Evolutionary conservation across 768 basidiomycete species (phyloP), one percentile per base, ranked within the genome.

Genomic region (Suillus alpinus): DNA sequence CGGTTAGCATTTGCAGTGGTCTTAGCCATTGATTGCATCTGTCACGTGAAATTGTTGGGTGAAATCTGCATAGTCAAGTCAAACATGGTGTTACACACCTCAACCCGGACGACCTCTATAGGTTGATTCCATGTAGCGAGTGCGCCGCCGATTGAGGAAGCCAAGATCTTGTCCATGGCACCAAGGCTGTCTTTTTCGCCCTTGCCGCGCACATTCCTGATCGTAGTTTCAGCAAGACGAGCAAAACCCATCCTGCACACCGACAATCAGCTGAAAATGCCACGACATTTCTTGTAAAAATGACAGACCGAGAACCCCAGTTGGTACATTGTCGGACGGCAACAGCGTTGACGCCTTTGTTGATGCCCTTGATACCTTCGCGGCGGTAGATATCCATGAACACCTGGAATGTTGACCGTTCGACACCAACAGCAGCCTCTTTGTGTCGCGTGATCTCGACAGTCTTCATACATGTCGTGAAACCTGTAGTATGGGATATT

Each of bases 1-100:
- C 95, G 88, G 71, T 92, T 92, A 23, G 82, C 82, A 68, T 84
- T 84, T 39, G 75, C 72, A n/a, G 83, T 79, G 6, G 76, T 67
- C 75, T 98, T 98, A 29, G 92, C 87, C 91, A 98, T 98, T 55
- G 94, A 96, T 86, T 99, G 97, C 97, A 99, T 98, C 93, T 97
- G 71, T 32, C 60, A 59, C 44, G 14, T 39, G 55, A 65, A 63
- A 23, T n/a, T n/a, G 3, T 39, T 58, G 31, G 59, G 32, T 8
- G 3, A 51, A 31, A 31, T 31, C 57, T 34, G 34, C n/a, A 37
- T 29, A 26, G 40, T 18, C 39, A 37, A 47, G n/a, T 34, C 32
- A 4, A 53, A 3, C 4, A 32, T 20, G 18, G 20, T 6, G 1
- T 36, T 43, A 20, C 32, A 65, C 73, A 93, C 94, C 83, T 97